phyloP scores from a whole-genome alignment of 1,139 yeast genomes.

The Eremothecium gossypii region DNA sequence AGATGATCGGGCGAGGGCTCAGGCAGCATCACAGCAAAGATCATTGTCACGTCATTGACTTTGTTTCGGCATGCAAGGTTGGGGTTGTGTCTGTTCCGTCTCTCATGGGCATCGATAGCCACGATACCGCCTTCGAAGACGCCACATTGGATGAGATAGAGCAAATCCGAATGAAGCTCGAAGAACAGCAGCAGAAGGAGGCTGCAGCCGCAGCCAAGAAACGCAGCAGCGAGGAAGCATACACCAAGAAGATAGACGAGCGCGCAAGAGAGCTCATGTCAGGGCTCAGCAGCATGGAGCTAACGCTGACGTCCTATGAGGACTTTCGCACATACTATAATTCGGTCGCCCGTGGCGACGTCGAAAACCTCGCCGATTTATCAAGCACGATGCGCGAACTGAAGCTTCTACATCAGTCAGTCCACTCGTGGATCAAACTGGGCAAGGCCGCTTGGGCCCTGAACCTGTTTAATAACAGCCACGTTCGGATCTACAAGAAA shows the following conservation, averaged over 20 bases:
- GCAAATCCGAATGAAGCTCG: slow-evolving; percentile 7
- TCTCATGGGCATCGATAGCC: slow-evolving; percentile 38
- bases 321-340: slow-evolving; percentile 23
- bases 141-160: slow-evolving; percentile 30
- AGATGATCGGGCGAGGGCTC: slow-evolving; percentile 90
- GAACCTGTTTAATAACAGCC: slow-evolving; percentile 15
- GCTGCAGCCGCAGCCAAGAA: slow-evolving; percentile 6
- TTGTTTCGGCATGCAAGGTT: slow-evolving; percentile 51
- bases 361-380: slow-evolving; percentile 4
- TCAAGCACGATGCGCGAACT: slow-evolving; percentile 11
- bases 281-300: slow-evolving; percentile 18
- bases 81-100: slow-evolving; percentile 60
- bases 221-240: slow-evolving; percentile 1
- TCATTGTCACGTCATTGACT: slow-evolving; percentile 67
- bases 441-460: slow-evolving; percentile 24
- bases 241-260: slow-evolving; percentile 3
- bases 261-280: slow-evolving; percentile 4
- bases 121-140: slow-evolving; percentile 31
- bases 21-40: slow-evolving; percentile 53
- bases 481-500: slow-evolving; percentile 21
- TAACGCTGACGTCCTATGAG: slow-evolving; percentile 28
- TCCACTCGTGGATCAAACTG: slow-evolving; percentile 26
- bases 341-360: slow-evolving; percentile 8
- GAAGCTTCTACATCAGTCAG: slow-evolving; percentile 16
- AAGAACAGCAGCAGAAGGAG: slow-evolving; percentile 5